A percentile compares a stretch with the other conserved stretches of the same genome.
These are phyloP conservation scores for Spatholobus suberectus DNA, from an alignment of 306 rosid species.

Conservation along the genomic window DNA sequence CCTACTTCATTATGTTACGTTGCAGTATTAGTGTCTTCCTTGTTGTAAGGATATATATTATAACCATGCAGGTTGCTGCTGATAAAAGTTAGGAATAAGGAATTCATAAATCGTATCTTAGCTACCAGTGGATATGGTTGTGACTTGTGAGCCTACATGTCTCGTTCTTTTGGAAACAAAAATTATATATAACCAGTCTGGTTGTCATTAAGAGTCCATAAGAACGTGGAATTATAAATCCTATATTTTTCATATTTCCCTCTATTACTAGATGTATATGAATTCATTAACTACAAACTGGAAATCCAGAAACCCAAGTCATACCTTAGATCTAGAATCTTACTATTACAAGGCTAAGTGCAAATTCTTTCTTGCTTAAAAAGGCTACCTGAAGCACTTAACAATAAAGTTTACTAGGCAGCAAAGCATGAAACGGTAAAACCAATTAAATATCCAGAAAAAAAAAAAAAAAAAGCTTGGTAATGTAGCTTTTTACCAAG, in stretches of 20 bases:
- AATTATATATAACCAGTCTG: too few species aligned
- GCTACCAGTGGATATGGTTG: too few species aligned
- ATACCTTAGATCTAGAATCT: background rate
- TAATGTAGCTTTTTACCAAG: background rate
- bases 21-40: too few species aligned
- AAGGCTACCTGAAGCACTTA: background rate
- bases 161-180: too few species aligned
- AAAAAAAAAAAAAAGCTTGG: background rate
- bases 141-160: too few species aligned
- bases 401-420: background rate
- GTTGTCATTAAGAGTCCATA: background rate
- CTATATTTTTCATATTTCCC: background rate
- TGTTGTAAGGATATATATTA: too few species aligned
- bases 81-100: too few species aligned
- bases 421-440: background rate
- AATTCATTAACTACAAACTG: constrained; percentile 1
- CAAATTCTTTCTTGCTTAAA: background rate
- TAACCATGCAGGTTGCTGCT: too few species aligned
- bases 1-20: too few species aligned
- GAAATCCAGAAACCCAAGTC: background rate
- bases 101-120: too few species aligned
- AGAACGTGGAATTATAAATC: background rate
- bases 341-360: background rate
- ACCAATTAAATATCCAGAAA: background rate
- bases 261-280: background rate